Percentiles rank a stretch among this genome's conserved stretches.
Evolutionary conservation across 2,329 filamentous ascomycete species (phyloP).

Genomic region (Nigrospora oryzae): DNA sequence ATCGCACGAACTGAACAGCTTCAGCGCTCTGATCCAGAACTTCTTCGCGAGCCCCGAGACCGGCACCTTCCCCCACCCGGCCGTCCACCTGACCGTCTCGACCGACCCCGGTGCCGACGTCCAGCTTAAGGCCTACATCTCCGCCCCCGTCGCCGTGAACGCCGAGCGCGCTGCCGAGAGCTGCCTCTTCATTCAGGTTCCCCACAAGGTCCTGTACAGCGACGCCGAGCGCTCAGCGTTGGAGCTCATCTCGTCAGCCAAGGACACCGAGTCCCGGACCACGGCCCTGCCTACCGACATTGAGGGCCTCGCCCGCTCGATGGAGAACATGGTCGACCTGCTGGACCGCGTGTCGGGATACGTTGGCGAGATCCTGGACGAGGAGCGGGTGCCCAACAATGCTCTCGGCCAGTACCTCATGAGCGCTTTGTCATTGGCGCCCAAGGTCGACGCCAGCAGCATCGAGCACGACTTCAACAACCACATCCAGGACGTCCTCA

Average conservation of each 20-base stretch:
- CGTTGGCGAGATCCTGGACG: constrained; percentile 88
- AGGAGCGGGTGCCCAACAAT: constrained; percentile 82
- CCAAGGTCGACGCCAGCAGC: constrained; percentile 84
- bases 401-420: constrained; percentile 91
- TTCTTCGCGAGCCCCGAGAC: constrained; percentile 97
- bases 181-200: constrained; percentile 95
- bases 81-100: constrained; percentile 90
- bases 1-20: constrained; percentile 92
- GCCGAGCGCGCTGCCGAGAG: constrained; percentile 91
- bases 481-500: constrained; percentile 97
- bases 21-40: constrained; percentile 97
- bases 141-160: constrained; percentile 87
- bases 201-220: constrained; percentile 89
- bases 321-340: constrained; percentile 82
- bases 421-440: constrained; percentile 84
- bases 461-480: constrained; percentile 99
- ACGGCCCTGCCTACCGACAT: constrained; percentile 77
- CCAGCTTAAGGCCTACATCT: constrained; percentile 89
- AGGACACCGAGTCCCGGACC: constrained; percentile 67
- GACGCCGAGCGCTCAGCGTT: constrained; percentile 54
- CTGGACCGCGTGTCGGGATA: constrained; percentile 88
- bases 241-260: constrained; percentile 76
- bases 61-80: constrained; percentile 94
- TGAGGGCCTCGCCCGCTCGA: constrained; percentile 74
- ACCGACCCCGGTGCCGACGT: constrained; percentile 85